Conservation (phyloP, 805 yeast species). For the Yamadazyma sp. region DNA sequence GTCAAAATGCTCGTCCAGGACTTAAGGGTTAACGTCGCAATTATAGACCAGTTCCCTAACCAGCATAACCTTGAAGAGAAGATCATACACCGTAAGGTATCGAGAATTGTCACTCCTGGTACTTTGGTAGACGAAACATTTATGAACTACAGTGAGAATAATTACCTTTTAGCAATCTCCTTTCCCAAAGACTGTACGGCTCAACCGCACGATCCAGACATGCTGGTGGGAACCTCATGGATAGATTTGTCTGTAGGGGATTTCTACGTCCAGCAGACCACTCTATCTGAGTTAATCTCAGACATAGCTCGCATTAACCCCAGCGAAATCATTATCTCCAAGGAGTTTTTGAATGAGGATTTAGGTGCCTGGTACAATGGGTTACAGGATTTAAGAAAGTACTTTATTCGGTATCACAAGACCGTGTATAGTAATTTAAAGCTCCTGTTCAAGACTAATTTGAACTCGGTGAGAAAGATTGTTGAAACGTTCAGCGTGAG, state of each 20-base stretch:
- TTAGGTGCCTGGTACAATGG: conserved; percentile 59
- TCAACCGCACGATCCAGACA: conserved; percentile 39
- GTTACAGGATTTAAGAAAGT: conserved; percentile 56
- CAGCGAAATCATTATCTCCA: conserved; percentile 67
- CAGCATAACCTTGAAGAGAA: conserved; percentile 21
- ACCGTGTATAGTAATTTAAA: conserved; percentile 32
- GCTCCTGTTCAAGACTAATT: conserved; percentile 31
- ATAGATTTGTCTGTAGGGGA: conserved; percentile 84
- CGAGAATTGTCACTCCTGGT: conserved; percentile 88
- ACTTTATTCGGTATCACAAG: conserved; percentile 55
- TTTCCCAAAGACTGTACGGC: conserved; percentile 50
- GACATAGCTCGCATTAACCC: conserved; percentile 80
- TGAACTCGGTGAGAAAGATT: conserved; percentile 35
- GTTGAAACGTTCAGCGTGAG: conserved; percentile 40
- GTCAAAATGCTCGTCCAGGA: conserved; percentile 72
- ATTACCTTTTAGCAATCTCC: conserved; percentile 65
- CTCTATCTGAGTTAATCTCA: conserved; percentile 58
- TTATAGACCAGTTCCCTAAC: conserved; percentile 63
- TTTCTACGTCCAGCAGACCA: conserved; percentile 65
- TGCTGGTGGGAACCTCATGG: conserved; percentile 78
- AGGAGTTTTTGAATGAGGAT: conserved; percentile 38
- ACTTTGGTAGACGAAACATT: conserved; percentile 86
- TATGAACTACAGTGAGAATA: conserved; percentile 68
- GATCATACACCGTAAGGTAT: conserved; percentile 62
- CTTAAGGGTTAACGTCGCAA: conserved; percentile 68